Evolutionary conservation across 2,329 filamentous ascomycete genomes (phyloP).

Genomic region (Calonectria crousiana): DNA sequence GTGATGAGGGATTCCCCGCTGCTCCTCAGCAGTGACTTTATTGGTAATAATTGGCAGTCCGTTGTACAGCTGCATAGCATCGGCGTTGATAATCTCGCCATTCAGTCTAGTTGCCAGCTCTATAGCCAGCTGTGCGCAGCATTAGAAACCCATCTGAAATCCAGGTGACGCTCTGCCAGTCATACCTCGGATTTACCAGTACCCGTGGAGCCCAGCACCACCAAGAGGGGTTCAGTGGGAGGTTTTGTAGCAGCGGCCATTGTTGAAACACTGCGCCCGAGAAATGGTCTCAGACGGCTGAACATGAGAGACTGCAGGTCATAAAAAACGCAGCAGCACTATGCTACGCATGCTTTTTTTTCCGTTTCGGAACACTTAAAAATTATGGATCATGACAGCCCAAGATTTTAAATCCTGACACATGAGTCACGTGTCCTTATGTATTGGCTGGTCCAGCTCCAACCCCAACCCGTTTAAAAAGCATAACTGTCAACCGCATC

Average conservation of each 20-base stretch:
- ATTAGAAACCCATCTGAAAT: constrained; percentile 22
- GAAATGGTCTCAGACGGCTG: constrained; percentile 36
- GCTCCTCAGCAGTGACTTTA: constrained; percentile 83
- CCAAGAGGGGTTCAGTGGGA: constrained; percentile 74
- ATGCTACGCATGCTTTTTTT: constrained; percentile 6
- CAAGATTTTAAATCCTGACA: not conserved
- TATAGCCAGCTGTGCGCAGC: constrained; percentile 79
- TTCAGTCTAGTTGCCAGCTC: constrained; percentile 86
- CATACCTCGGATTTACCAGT: constrained; percentile 92
- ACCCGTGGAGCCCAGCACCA: constrained; percentile 89
- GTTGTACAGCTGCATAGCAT: constrained; percentile 97
- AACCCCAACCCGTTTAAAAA: not conserved
- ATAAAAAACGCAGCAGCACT: constrained; percentile 19
- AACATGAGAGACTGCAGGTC: constrained; percentile 42
- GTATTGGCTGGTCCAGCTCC: not conserved
- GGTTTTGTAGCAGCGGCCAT: constrained; percentile 53
- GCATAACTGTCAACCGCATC: not conserved
- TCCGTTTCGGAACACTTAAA: not conserved
- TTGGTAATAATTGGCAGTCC: constrained; percentile 96
- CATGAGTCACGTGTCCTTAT: not conserved
- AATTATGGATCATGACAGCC: constrained; percentile 3
- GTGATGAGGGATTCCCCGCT: constrained; percentile 86
- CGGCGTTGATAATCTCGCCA: constrained; percentile 96
- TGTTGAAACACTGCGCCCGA: constrained; percentile 51
- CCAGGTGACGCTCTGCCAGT: not conserved